Conservation (phyloP, 345 rosid genomes). For the Mallotus nudiflorus region DNA sequence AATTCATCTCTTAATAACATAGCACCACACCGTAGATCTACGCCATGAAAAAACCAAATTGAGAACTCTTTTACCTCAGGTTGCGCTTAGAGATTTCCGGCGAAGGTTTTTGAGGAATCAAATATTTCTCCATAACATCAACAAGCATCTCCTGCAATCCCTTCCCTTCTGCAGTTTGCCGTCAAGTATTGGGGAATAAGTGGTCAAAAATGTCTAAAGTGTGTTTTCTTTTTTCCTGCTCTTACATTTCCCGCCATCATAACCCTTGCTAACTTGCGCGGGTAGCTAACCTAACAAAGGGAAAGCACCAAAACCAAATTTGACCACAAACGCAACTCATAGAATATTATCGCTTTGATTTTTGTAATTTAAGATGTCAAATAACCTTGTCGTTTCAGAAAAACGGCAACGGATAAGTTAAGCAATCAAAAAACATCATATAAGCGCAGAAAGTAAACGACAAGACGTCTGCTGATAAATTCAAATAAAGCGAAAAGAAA, state of each 20-base stretch:
- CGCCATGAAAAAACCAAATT: not conserved
- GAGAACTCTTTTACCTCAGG: constrained; percentile 19
- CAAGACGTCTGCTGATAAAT: too few species aligned
- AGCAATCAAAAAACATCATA: too few species aligned
- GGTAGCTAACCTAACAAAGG: too few species aligned
- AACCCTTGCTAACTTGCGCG: not conserved
- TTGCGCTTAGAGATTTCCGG: constrained; percentile 34
- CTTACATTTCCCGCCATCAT: constrained; percentile 11
- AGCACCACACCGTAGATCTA: too few species aligned
- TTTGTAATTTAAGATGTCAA: too few species aligned
- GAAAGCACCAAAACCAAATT: too few species aligned
- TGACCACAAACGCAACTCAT: too few species aligned
- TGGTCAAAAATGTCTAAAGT: not conserved
- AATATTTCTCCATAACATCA: constrained; percentile 44
- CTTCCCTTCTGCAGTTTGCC: too few species aligned
- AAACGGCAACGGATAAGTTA: too few species aligned
- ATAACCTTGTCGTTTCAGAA: too few species aligned
- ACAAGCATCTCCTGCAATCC: not conserved
- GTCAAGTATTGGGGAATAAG: not conserved
- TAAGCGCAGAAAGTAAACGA: not conserved
- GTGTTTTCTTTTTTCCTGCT: not conserved
- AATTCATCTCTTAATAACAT: too few species aligned
- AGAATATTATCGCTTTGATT: too few species aligned
- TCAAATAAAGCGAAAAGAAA: not conserved
- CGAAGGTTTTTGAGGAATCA: constrained; percentile 33